Percentiles rank a stretch among this genome's conserved stretches.
Evolutionary conservation across 2,329 filamentous ascomycete genomes (phyloP).

Genomic region (Aureobasidium pullulans): DNA sequence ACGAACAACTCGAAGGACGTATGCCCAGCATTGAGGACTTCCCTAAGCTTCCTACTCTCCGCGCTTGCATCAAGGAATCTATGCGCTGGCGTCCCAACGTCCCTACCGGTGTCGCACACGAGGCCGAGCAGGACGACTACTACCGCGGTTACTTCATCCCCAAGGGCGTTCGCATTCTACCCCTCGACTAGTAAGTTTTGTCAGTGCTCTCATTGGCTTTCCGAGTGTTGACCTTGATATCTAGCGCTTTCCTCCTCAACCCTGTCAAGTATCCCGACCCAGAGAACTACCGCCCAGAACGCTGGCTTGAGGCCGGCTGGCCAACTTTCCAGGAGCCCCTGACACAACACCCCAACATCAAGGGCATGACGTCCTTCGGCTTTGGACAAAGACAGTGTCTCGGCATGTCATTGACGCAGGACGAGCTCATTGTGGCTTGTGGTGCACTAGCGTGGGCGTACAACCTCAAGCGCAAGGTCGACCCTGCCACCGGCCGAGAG

Average conservation of each 20-base stretch:
- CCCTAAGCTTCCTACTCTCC: constrained; percentile 25
- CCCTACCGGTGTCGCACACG: constrained; percentile 48
- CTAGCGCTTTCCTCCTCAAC: constrained; percentile 53
- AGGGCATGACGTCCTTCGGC: constrained; percentile 58
- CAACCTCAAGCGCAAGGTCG: constrained; percentile 43
- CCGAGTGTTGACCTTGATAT: neutral
- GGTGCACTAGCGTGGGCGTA: constrained; percentile 43
- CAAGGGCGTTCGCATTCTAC: constrained; percentile 45
- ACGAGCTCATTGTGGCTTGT: constrained; percentile 49
- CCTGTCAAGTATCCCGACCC: constrained; percentile 54
- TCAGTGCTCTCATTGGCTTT: neutral
- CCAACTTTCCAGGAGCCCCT: constrained; percentile 60
- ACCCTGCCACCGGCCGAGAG: constrained; percentile 36
- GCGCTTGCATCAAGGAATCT: constrained; percentile 29
- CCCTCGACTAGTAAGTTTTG: constrained; percentile 43
- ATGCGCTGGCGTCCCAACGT: constrained; percentile 44
- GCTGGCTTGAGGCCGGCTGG: constrained; percentile 56
- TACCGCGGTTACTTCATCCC: constrained; percentile 48
- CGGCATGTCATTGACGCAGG: constrained; percentile 55
- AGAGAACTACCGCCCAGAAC: constrained; percentile 55
- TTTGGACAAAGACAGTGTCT: constrained; percentile 58
- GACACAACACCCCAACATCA: constrained; percentile 55
- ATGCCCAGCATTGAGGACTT: constrained; percentile 36
- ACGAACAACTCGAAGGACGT: constrained; percentile 36
- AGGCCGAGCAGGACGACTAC: constrained; percentile 44